phyloP scores from a whole-genome alignment of 176 grass and related monocot species.

The sorghum (Sorghum bicolor) region DNA sequence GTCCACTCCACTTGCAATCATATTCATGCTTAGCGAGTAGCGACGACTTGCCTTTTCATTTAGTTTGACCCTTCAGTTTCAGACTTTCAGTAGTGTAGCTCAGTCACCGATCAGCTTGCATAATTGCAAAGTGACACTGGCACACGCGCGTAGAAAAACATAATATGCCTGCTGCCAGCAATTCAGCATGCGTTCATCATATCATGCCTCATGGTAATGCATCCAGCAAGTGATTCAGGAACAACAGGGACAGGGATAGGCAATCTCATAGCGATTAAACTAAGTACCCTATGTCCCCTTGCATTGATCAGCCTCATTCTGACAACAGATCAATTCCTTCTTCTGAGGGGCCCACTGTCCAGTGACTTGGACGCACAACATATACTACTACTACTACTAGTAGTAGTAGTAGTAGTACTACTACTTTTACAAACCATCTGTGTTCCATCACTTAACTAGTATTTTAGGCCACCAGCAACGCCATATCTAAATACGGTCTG shows the following conservation, averaged over 20 bases:
- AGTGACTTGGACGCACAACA: not conserved
- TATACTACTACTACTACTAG: not conserved
- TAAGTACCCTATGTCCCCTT: not conserved
- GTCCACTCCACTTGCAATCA: conserved; percentile 40
- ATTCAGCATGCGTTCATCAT: conserved; percentile 4
- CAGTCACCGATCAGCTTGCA: not conserved
- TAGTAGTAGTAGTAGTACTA: too few species aligned
- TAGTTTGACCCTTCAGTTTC: conserved; percentile 1
- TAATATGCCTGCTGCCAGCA: not conserved
- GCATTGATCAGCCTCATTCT: not conserved
- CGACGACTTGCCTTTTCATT: conserved; percentile 1
- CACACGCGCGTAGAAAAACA: not conserved
- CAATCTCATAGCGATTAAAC: not conserved
- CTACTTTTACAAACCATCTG: not conserved
- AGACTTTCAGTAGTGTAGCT: not conserved
- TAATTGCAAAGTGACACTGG: conserved; percentile 5
- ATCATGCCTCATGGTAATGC: not conserved
- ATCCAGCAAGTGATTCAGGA: not conserved
- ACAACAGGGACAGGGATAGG: not conserved
- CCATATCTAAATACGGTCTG: conserved; percentile 30
- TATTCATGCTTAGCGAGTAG: not conserved
- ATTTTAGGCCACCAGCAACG: not conserved
- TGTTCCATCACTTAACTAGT: not conserved
- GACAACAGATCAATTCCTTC: not conserved
- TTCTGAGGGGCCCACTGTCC: not conserved